These are phyloP conservation scores for Plasmopara halstedii DNA, from an alignment of 352 stramenopile genomes.

Conservation along the genomic window DNA sequence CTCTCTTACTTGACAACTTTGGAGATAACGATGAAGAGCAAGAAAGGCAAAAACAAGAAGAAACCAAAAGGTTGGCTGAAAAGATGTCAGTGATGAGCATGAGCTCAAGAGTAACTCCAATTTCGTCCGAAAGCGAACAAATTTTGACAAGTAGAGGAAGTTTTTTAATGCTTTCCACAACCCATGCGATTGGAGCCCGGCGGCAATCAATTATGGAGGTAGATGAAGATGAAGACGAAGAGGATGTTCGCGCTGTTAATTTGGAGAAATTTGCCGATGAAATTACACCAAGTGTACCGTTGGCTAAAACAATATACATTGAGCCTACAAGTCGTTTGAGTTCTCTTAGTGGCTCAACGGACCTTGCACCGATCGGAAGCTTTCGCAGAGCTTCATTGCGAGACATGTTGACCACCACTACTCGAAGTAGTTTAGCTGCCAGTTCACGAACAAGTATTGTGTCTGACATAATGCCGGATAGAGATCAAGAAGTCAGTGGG, in stretches of 20 bases:
- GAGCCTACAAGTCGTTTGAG: slow-evolving; percentile 5
- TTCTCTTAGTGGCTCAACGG: not conserved
- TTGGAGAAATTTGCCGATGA: slow-evolving; percentile 26
- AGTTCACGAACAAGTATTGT: slow-evolving; percentile 9
- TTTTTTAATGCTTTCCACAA: slow-evolving; percentile 7
- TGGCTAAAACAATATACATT: slow-evolving; percentile 18
- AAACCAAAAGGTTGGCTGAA: slow-evolving; percentile 39
- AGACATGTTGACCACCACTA: slow-evolving; percentile 3
- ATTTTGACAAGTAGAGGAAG: slow-evolving; percentile 10
- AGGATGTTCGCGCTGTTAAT: slow-evolving; percentile 24
- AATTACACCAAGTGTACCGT: slow-evolving; percentile 15
- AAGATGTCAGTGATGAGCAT: slow-evolving; percentile 55
- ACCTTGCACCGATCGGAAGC: not conserved
- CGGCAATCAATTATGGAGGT: slow-evolving; percentile 20
- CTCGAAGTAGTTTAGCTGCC: slow-evolving; percentile 11
- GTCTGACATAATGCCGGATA: slow-evolving; percentile 6
- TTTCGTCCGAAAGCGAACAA: slow-evolving; percentile 13
- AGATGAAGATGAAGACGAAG: slow-evolving; percentile 27
- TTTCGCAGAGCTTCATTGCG: slow-evolving; percentile 2
- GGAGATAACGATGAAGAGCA: slow-evolving; percentile 59
- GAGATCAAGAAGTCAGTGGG: not conserved
- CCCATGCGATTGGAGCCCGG: slow-evolving; percentile 8
- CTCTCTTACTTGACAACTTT: slow-evolving; percentile 90
- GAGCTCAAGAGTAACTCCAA: slow-evolving; percentile 43
- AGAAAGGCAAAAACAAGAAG: slow-evolving; percentile 37